Base-by-base conservation (phyloP, 768 basidiomycete genomes). In the Thelephora ganbajun region DNA sequence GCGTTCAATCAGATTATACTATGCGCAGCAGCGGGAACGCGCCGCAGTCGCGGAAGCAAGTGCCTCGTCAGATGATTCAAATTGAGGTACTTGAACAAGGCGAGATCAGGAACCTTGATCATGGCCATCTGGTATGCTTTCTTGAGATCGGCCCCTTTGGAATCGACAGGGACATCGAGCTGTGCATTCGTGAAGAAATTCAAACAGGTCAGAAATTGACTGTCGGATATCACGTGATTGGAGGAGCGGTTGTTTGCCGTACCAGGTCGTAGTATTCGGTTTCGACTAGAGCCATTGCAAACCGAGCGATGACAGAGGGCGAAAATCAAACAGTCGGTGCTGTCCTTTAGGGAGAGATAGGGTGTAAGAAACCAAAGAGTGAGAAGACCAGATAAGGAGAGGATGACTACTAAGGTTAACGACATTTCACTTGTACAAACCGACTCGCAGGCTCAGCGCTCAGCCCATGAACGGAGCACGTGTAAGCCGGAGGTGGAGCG, bases 1-100 rank as follows among this genome's bases (percentile, higher is more conserved):
- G 58, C 96, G 96, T 74, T 94, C 94, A 66, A 96, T 92, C 4
- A 92, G 93, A 61, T 96, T 92, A 61, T 82, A 94, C 86, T 92
- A 54, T 30, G 49, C 39, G 50, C 43, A 44, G 13, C 33, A 9
- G 12, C 20, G 12, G 23, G 33, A 14, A 16, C 13, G 12, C 13
- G 43, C 35, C 33, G 47, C 16, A 26, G 13, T n/a, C n/a, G 35
- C 11, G 45, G 23, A 48, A 41, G 35, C 47, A 45, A 23, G 43
- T 39, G 48, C 13, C 2, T 14, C 6, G 18, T 48, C 33, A 49
- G 44, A 4, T 12, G 23, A 33, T 33, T 35, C 35, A 12, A n/a
- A 43, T 33, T 26, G 18, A 22, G 34, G 41, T 0, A 37, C 14
- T 19, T 19, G 12, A 16, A 19, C 9, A 43, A 13, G 33, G 11